phyloP scores from a whole-genome alignment of 2,329 filamentous ascomycete species.

The Purpureocillium lavendulum region DNA sequence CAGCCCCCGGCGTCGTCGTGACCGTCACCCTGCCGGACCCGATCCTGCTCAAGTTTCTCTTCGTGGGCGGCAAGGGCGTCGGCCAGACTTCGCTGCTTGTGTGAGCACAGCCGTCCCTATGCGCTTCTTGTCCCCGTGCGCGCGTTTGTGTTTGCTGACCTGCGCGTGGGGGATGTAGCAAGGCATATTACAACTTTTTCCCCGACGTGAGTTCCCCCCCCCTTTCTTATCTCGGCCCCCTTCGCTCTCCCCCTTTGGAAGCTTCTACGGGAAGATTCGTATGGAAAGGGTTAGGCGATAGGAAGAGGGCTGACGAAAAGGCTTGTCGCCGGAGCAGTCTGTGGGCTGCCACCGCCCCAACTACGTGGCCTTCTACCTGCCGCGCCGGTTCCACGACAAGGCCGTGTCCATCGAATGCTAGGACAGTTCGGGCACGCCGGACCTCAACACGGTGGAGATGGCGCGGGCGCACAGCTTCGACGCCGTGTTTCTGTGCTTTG shows the following conservation, averaged over 20 bases:
- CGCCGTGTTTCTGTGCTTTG: conserved; percentile 29
- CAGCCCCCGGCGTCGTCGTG: too few relatives aligned
- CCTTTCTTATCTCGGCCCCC: too few relatives aligned
- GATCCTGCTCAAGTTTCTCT: conserved; percentile 24
- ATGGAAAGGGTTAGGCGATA: too few relatives aligned
- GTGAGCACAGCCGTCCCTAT: conserved; percentile 12
- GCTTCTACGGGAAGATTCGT: too few relatives aligned
- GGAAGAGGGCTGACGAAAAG: too few relatives aligned
- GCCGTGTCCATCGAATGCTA: conserved; percentile 25
- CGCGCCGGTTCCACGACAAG: conserved; percentile 14
- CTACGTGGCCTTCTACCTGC: conserved; percentile 25
- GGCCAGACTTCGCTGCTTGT: conserved; percentile 31
- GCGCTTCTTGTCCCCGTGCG: too few relatives aligned
- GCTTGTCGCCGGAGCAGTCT: too few relatives aligned
- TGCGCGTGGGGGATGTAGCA: too few relatives aligned
- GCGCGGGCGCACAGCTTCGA: conserved; percentile 27
- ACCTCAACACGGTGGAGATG: conserved; percentile 23
- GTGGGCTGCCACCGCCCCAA: conserved; percentile 21
- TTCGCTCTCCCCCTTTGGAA: too few relatives aligned
- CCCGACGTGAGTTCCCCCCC: conserved; percentile 22
- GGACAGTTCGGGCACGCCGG: conserved; percentile 30
- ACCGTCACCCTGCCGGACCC: conserved; percentile 8
- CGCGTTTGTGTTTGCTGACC: too few relatives aligned
- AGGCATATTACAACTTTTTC: conserved; percentile 23
- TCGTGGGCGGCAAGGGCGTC: conserved; percentile 20